These are phyloP conservation scores for Sphagnum magellanicum DNA, from an alignment of 228 moss, liverwort and hornwort genomes.

Conservation along the genomic window DNA sequence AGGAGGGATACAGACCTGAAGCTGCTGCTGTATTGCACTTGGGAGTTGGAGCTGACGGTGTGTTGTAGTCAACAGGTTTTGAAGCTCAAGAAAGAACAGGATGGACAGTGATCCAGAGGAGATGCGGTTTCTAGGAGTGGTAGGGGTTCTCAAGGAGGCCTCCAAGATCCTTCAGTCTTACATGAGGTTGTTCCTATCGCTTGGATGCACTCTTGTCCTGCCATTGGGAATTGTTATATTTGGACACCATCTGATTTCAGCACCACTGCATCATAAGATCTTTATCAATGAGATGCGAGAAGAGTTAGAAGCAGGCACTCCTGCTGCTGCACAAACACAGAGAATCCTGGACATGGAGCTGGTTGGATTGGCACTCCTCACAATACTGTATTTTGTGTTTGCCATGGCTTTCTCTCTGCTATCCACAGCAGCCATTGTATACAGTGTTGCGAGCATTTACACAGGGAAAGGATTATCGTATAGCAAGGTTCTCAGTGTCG, in stretches of 20 bases:
- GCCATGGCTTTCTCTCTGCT: slow-evolving; percentile 69
- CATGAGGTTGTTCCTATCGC: slow-evolving; percentile 59
- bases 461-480: slow-evolving; percentile 87
- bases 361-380: slow-evolving; percentile 37
- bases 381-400: slow-evolving; percentile 52
- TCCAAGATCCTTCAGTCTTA: slow-evolving; percentile 72
- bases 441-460: slow-evolving; percentile 98
- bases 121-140: slow-evolving; percentile 73
- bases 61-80: no score
- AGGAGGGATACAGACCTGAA: no score
- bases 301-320: slow-evolving; percentile 34
- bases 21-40: no score
- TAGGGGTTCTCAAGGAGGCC: slow-evolving; percentile 66
- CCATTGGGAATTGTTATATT: slow-evolving; percentile 75
- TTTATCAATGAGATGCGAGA: slow-evolving; percentile 29
- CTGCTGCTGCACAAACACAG: slow-evolving; percentile 40
- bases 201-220: slow-evolving; percentile 73
- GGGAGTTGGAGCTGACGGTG: no score
- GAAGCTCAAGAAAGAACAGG: not conserved
- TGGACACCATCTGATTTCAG: slow-evolving; percentile 60
- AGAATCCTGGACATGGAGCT: slow-evolving; percentile 58
- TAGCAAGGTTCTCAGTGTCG: slow-evolving; percentile 74
- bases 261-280: slow-evolving; percentile 52
- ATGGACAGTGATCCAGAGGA: slow-evolving; percentile 98
- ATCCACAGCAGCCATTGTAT: slow-evolving; percentile 82